Evolutionary conservation across 2,329 filamentous ascomycete species (phyloP).

Genomic region (Colletotrichum liaoningense): DNA sequence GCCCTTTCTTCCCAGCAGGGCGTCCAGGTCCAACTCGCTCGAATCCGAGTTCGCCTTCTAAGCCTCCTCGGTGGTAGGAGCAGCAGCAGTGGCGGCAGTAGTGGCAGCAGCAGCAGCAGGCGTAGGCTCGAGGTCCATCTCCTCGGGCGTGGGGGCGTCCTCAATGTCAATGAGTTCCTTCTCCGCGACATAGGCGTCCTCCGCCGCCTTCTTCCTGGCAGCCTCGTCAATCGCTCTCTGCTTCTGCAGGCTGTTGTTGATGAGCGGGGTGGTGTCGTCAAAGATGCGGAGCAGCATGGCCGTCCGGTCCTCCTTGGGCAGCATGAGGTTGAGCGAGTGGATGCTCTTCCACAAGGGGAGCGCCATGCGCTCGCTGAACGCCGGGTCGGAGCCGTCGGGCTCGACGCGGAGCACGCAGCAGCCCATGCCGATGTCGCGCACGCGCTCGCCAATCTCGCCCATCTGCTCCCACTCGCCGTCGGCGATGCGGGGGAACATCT

Average conservation of each 20-base stretch:
- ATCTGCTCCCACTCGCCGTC: slow-evolving; percentile 80
- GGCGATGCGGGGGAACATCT: slow-evolving; percentile 95
- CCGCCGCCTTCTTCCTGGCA: slow-evolving; percentile 46
- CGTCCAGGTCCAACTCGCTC: not conserved
- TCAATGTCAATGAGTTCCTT: slow-evolving; percentile 47
- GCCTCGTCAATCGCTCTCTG: slow-evolving; percentile 49
- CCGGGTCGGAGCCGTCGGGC: slow-evolving; percentile 71
- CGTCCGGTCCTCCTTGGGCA: slow-evolving; percentile 94
- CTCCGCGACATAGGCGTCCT: slow-evolving; percentile 38
- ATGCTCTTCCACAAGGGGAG: slow-evolving; percentile 95
- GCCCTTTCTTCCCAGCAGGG: not conserved
- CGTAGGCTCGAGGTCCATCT: slow-evolving; percentile 26
- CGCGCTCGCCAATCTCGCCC: slow-evolving; percentile 87
- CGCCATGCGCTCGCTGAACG: slow-evolving; percentile 81
- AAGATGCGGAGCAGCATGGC: slow-evolving; percentile 93
- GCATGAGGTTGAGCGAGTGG: slow-evolving; percentile 93
- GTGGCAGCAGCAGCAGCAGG: not conserved
- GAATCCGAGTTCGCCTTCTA: not conserved
- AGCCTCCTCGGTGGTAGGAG: not conserved
- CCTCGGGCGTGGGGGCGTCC: slow-evolving; percentile 51
- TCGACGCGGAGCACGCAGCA: slow-evolving; percentile 92
- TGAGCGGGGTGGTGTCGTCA: slow-evolving; percentile 86
- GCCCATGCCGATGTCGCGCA: slow-evolving; percentile 84
- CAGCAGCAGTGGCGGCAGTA: not conserved
- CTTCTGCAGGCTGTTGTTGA: slow-evolving; percentile 74